Conservation (phyloP, 116 monocot species). For the Trichopus zeylanicus region DNA sequence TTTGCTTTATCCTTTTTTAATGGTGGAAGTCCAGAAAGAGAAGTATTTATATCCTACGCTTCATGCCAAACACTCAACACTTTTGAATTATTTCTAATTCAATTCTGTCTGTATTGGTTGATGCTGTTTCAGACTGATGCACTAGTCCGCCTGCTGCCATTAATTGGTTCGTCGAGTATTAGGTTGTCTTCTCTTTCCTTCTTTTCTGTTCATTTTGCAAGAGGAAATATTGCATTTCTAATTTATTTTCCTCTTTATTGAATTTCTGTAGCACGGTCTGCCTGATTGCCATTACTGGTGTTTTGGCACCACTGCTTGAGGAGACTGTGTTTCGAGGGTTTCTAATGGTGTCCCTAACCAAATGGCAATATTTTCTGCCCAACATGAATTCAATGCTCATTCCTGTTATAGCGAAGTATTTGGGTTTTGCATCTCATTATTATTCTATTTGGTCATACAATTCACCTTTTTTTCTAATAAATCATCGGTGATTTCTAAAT, state of each 20-base stretch:
- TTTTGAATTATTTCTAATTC: neutral
- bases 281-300: conserved; percentile 72
- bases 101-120: no score
- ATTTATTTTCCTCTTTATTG: neutral
- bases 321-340: conserved; percentile 95
- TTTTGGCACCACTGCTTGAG: conserved; percentile 84
- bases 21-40: conserved; percentile 74
- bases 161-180: conserved; percentile 75
- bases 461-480: neutral
- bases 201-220: neutral
- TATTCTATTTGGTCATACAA: neutral
- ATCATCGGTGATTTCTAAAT: neutral
- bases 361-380: conserved; percentile 32
- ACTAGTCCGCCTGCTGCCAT: conserved; percentile 61
- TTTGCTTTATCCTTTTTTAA: conserved; percentile 30
- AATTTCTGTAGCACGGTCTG: conserved; percentile 49
- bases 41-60: conserved; percentile 36
- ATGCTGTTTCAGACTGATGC: conserved; percentile 63
- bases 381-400: neutral
- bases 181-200: conserved; percentile 30
- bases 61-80: neutral
- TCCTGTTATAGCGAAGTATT: neutral
- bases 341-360: conserved; percentile 71
- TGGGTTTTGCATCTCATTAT: neutral
- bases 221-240: neutral